Evolutionary conservation across 441 rosid genomes (phyloP).

Genomic region (Euphorbia corollata): DNA sequence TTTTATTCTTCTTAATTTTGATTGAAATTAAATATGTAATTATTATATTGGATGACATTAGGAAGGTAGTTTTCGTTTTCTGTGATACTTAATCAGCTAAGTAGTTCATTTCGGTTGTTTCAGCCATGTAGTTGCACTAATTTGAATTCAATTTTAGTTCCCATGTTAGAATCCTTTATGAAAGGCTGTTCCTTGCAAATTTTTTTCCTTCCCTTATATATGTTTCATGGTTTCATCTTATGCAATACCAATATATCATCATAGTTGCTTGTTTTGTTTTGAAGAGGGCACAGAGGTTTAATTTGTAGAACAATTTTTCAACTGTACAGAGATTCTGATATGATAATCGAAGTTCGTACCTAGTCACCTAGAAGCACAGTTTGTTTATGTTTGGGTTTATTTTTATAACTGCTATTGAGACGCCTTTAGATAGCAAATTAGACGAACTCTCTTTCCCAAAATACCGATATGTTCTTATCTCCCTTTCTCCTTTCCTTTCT

Average conservation of each 20-base stretch:
- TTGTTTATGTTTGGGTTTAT: not conserved
- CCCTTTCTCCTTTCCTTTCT: not conserved
- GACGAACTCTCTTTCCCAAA: not conserved
- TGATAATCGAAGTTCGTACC: not conserved
- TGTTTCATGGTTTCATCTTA: not conserved
- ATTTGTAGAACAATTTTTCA: not conserved
- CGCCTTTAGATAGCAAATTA: not conserved
- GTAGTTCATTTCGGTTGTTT: not conserved
- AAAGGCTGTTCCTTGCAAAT: not conserved
- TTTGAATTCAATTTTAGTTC: not conserved
- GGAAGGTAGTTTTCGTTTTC: not conserved
- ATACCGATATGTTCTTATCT: not conserved
- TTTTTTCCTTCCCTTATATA: not conserved
- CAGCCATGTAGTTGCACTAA: not conserved
- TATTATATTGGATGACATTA: not conserved
- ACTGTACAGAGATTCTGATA: not conserved
- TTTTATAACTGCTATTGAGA: not conserved
- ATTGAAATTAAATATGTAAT: not conserved
- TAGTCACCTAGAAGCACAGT: not conserved
- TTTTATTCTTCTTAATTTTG: conserved; percentile 1
- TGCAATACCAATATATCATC: not conserved
- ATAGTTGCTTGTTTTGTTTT: not conserved
- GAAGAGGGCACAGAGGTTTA: not conserved
- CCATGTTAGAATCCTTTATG: conserved; percentile 2
- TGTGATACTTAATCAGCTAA: not conserved